These are phyloP conservation scores for Pseudogymnoascus sp. DNA, from an alignment of 2,329 filamentous ascomycete species.

Conservation along the genomic window DNA sequence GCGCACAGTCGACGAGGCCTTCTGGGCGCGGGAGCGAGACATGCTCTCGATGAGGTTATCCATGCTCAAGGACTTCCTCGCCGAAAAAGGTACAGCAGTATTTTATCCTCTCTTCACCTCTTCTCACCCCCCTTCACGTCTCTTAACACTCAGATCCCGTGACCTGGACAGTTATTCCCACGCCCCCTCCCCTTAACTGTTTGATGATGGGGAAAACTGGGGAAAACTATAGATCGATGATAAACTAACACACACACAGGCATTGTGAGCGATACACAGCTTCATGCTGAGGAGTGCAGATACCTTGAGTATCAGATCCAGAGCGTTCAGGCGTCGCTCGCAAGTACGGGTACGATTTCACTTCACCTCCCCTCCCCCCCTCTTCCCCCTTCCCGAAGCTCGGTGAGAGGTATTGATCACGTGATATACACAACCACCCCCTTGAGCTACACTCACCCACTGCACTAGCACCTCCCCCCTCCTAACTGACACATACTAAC, in stretches of 20 bases:
- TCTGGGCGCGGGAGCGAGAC: not conserved
- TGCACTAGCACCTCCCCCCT: not conserved
- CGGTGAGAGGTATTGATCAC: not conserved
- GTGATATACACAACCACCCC: not conserved
- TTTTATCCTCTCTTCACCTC: not conserved
- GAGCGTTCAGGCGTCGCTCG: not conserved
- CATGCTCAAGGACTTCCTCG: not conserved
- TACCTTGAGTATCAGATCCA: not conserved
- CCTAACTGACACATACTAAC: too few relatives aligned
- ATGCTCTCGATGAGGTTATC: not conserved
- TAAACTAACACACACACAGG: not conserved
- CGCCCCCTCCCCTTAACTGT: not conserved
- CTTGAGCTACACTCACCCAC: not conserved
- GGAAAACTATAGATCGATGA: too few relatives aligned
- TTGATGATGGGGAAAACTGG: not conserved
- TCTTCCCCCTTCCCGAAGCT: not conserved
- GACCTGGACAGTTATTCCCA: not conserved
- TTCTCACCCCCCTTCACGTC: not conserved
- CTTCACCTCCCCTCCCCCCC: not conserved
- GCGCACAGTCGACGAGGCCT: not conserved
- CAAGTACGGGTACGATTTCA: not conserved
- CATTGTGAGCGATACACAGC: not conserved
- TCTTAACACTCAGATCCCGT: not conserved
- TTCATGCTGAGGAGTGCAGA: not conserved
- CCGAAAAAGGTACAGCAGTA: not conserved